Base-by-base conservation (phyloP, 148 eudicot species). In the Nepenthes mirabilis region DNA sequence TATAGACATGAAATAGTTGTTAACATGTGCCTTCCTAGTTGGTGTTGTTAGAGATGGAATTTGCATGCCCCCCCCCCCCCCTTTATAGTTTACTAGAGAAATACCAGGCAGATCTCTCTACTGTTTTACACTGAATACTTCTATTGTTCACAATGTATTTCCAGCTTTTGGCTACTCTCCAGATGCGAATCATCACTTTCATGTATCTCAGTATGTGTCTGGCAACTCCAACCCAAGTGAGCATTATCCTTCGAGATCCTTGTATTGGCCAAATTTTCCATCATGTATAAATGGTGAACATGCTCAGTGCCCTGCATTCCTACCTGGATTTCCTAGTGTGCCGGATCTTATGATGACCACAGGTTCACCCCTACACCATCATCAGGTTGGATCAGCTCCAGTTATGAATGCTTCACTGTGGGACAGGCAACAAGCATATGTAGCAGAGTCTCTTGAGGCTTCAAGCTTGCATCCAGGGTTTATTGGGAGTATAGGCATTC, bases 381-480 rank as follows among this genome's bases (percentile, higher is more conserved):
- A 68, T 60, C 82, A 75, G 43, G 75, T 71, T 36, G 82, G 85
- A 49, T 83, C 84, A 23, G 82, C 80, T 37, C 81, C 88, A 1
- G 61, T 68, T 51, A 48, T 62, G 51, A 77, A 73, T 65, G 77
- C 70, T 57, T 64, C 77, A 5, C 63, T 66, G 58, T 77, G 74
- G 75, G 77, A 81, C 40, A 48, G 68, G 50, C 67, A 63, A 55
- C 82, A 70, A 48, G 37, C 62, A 37, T 75, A 71, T 65, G 36
- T 69, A 6, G 68, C 77, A 37, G 76, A 72, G 52, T 72, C 80
- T 56, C 74, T 60, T 33, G 83, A 79, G 65, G 66, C 66, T 58
- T 61, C 76, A 35, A 68, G 69, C 57, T 74, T 76, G 65, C 69
- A 70, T 60, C 57, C 75, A 56, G 68, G 75, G 55, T 73, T 82